phyloP scores from a whole-genome alignment of 257 asterid species.

The Solanum dulcamara region DNA sequence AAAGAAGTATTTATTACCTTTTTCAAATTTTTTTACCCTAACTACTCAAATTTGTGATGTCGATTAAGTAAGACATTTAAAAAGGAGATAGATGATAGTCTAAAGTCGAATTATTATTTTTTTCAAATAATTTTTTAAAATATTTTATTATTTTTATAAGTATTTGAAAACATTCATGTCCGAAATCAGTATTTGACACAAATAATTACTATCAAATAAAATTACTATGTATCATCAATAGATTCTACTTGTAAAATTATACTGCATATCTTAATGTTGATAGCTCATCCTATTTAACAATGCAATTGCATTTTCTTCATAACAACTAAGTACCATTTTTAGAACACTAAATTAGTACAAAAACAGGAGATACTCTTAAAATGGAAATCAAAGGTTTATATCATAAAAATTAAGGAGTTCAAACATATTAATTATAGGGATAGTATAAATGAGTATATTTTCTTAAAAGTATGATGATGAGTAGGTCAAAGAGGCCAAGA shows the following conservation, averaged over 20 bases:
- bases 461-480: neutral
- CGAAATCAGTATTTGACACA: neutral
- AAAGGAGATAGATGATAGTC: neutral
- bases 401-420: neutral
- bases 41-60: neutral
- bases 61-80: neutral
- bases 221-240: neutral
- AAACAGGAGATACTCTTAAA: neutral
- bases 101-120: neutral
- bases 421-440: neutral
- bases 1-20: neutral
- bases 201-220: neutral
- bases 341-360: neutral
- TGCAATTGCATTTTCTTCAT: neutral
- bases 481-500: conserved; percentile 50
- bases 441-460: neutral
- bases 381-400: neutral
- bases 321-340: neutral
- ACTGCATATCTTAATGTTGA: accelerated
- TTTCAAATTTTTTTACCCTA: neutral
- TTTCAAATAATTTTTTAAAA: neutral
- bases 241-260: neutral
- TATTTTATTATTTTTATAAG: neutral
- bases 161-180: neutral
- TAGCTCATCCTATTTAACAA: neutral